phyloP scores from a whole-genome alignment of 345 rosid species.

The Microthlaspi erraticum region DNA sequence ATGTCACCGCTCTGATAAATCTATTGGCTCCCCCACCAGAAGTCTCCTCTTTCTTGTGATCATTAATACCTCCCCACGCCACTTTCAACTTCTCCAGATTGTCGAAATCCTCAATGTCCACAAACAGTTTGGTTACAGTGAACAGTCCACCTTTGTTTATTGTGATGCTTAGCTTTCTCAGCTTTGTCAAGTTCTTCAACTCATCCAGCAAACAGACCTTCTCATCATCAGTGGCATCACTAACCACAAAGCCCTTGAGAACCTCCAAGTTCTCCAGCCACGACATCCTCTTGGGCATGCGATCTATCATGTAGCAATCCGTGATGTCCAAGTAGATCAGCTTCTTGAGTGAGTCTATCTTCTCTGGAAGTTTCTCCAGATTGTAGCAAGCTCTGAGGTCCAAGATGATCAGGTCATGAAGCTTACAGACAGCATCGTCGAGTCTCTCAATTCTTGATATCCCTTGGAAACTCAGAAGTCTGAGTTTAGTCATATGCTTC shows the following conservation, averaged over 20 bases:
- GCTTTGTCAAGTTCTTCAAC: constrained; percentile 28
- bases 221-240: constrained; percentile 36
- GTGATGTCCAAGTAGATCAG: constrained; percentile 58
- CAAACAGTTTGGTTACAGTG: background rate
- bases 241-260: constrained; percentile 67
- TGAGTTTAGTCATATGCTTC: constrained; percentile 44
- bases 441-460: constrained; percentile 55
- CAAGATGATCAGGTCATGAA: constrained; percentile 48
- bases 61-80: constrained; percentile 50
- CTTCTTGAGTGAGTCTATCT: constrained; percentile 49
- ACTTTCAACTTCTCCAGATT: constrained; percentile 43
- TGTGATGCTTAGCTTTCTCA: constrained; percentile 53
- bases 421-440: constrained; percentile 42
- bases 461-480: constrained; percentile 60
- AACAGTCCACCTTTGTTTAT: constrained; percentile 18
- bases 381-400: constrained; percentile 65
- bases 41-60: background rate
- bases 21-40: background rate
- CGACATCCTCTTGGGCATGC: constrained; percentile 53
- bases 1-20: background rate
- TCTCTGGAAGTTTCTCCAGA: constrained; percentile 55
- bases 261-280: constrained; percentile 54
- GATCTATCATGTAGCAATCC: constrained; percentile 59
- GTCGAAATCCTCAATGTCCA: background rate
- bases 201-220: constrained; percentile 26